phyloP scores from a whole-genome alignment of 2,329 filamentous ascomycete species.

The Epichloe sylvatica region DNA sequence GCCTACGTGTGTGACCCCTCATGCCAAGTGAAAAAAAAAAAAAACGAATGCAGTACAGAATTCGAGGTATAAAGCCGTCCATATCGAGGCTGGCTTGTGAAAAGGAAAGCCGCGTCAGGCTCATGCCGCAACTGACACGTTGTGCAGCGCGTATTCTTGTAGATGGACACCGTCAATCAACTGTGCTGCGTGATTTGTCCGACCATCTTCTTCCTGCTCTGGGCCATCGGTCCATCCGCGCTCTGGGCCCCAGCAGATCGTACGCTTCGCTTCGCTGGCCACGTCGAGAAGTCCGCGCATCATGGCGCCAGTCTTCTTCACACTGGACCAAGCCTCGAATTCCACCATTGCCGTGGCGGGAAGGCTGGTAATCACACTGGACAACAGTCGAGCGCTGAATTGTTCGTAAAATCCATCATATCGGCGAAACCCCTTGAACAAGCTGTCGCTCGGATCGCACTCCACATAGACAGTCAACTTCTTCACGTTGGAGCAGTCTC shows the following conservation, averaged over 20 bases:
- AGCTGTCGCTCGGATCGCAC: slow-evolving; percentile 52
- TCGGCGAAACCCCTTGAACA: slow-evolving; percentile 54
- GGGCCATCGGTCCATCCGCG: slow-evolving; percentile 49
- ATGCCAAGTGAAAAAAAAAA: no score
- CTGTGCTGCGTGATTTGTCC: neutral
- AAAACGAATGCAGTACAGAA: no score
- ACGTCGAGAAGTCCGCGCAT: slow-evolving; percentile 46
- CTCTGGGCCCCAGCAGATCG: slow-evolving; percentile 53
- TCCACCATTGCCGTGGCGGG: slow-evolving; percentile 45
- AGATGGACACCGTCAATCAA: slow-evolving; percentile 5
- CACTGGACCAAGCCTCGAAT: slow-evolving; percentile 55
- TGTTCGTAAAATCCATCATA: slow-evolving; percentile 55
- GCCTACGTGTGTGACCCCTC: no score
- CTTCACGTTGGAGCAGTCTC: slow-evolving; percentile 45
- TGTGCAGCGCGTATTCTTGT: slow-evolving; percentile 7
- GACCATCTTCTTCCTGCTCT: slow-evolving; percentile 14
- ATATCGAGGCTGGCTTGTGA: neutral
- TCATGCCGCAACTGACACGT: slow-evolving; percentile 11
- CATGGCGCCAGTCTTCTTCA: slow-evolving; percentile 51
- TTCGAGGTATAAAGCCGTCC: neutral
- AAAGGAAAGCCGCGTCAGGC: no score
- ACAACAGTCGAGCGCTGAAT: slow-evolving; percentile 47
- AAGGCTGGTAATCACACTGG: slow-evolving; percentile 40
- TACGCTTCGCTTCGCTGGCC: slow-evolving; percentile 32
- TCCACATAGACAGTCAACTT: slow-evolving; percentile 55